Base-by-base conservation (phyloP, 2,329 filamentous ascomycete species). In the Furcasterigmium sp. region DNA sequence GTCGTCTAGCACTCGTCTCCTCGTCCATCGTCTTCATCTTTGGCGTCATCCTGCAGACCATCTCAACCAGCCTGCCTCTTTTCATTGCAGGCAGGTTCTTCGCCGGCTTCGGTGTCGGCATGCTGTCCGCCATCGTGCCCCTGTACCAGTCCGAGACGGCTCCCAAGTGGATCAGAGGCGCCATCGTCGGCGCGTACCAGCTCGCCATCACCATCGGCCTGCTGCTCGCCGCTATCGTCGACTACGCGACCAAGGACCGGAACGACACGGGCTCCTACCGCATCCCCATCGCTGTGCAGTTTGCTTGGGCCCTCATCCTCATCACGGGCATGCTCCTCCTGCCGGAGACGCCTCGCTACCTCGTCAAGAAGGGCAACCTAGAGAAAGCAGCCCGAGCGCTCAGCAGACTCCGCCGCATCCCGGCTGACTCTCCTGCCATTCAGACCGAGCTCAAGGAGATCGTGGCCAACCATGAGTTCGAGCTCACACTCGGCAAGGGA, bases 1-100 rank as follows among this genome's bases (percentile, higher is more conserved):
- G 85, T 53, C 79, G 83, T 15, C 59, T 70, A 25, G 82, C 74
- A 30, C 73, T 90, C 47, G 79, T 88, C 45, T 56, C 69, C 19
- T 76, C 82, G 2, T 78, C 73, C 43, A 65, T 68, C 50, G 72
- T 89, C 46, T 88, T 88, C 67, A 72, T 73, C 46, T 57, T 87
- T 8, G 85, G 85, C 19, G 83, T 87, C 40, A 69, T 78, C 20
- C 62, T 88, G 5, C 84, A 91, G 60, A 78, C 77, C 19, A 77
- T 75, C 11, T 72, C 84, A 4, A 75, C 70, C 1, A 62, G 67
- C 2, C 69, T 89, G 15, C 75, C 78, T 19, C 64, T 87, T 26
- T 84, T 90, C 57, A 68, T 85, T 15, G 80, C 80, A 6, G 86
- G 86, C 29, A 77, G 86, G 50, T 80, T 89, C 57, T 81, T 90